These are phyloP conservation scores for Quambalaria eucalypti DNA, from an alignment of 1,284 basidiomycete species.

Conservation along the genomic window DNA sequence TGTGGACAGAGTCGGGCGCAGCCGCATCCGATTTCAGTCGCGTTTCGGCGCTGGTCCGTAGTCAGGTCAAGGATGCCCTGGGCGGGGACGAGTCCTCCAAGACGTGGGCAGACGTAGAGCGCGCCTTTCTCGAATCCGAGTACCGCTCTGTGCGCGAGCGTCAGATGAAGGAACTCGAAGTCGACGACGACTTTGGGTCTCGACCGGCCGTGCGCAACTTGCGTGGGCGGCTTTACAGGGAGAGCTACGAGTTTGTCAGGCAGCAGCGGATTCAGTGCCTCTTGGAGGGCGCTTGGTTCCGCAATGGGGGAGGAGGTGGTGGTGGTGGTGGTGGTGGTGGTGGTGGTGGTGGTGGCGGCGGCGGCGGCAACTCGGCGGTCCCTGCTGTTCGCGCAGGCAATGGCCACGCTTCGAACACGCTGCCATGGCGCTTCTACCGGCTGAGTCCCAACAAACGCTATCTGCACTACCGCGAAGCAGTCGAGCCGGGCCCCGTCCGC, in stretches of 20 bases:
- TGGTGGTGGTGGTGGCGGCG: background rate
- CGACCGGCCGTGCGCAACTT: constrained; percentile 54
- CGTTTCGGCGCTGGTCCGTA: constrained; percentile 70
- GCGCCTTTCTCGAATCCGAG: constrained; percentile 73
- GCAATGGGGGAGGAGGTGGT: constrained; percentile 50
- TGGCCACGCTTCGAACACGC: background rate
- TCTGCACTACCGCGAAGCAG: constrained; percentile 71
- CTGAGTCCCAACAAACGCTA: constrained; percentile 58
- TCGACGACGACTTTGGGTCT: constrained; percentile 64
- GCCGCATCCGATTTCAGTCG: constrained; percentile 59
- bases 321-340: background rate
- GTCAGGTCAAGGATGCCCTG: constrained; percentile 55
- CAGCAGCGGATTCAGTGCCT: constrained; percentile 82
- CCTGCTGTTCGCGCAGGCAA: background rate
- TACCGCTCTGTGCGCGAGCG: constrained; percentile 79
- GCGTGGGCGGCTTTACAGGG: constrained; percentile 74
- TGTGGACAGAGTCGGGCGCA: constrained; percentile 90
- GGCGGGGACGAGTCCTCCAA: constrained; percentile 67
- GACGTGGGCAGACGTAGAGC: constrained; percentile 74
- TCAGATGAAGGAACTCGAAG: constrained; percentile 86
- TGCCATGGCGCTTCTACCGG: constrained; percentile 47
- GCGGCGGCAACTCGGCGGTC: background rate
- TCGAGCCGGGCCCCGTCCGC: constrained; percentile 65
- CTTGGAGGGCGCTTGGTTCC: constrained; percentile 82
- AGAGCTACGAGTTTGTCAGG: constrained; percentile 83